Evolutionary conservation across 75 land plant genomes (phyloP), one percentile per base, ranked within the genome.

Genomic region (Ceratopteris richardii): DNA sequence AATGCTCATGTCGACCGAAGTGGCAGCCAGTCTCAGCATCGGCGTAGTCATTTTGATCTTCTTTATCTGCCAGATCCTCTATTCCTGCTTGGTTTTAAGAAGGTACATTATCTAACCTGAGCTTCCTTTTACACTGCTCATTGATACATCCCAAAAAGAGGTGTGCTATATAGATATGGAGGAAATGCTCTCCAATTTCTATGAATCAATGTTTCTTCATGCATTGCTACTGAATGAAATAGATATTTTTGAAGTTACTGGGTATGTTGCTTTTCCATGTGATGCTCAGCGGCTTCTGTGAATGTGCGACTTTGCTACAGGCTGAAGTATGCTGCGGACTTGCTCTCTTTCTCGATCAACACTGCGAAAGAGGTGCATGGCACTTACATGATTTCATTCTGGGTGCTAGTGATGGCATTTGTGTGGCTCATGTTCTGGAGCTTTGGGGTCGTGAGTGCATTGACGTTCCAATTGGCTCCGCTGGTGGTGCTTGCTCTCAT

Each of bases 11-110:
- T 46, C 51, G 14, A 50, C 65, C 29, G 63, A 37, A 22, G 41
- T 66, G 24, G 36, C 67, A 2, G 77, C 29, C 2, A 58, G 67
- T 51, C 36, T 73, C 14, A 62, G 57, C 33, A 20, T 62, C 18
- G 82, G 66, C 1, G 40, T 31, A 0, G 16, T 76, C 30, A 29
- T 56, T 51, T 3, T 79, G 11, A 52, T 70, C n/a, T 57, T 47
- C 31, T 50, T 71, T 11, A 20, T 76, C 1, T 21, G 36, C 29
- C 68, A 57, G 30, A 63, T 79, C 1, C 64, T 83, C 30, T 79
- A 80, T 44, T 66, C 65, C 21, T 78, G 78, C 47, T 78, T 81
- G 81, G 67, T 69, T 16, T 43, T 2, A 58, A 77, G 29, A 29
- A 67, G 39, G 55, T 30, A 33, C 7, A n/a, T n/a, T n/a, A n/a